phyloP scores from a whole-genome alignment of 495 filamentous ascomycete species.

The Xeromyces bisporus region DNA sequence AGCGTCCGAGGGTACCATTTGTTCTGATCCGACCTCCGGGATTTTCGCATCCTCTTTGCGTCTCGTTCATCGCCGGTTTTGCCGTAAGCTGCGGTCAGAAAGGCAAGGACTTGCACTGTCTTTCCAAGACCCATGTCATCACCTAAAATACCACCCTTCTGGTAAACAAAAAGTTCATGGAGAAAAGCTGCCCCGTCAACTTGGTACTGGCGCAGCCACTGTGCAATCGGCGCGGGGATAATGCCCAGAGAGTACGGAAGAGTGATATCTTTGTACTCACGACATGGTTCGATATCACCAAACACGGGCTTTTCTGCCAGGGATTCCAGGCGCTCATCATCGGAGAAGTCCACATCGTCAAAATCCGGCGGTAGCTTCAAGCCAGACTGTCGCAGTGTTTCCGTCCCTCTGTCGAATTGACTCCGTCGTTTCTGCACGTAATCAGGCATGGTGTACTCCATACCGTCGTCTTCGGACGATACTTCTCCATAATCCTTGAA shows the following conservation, averaged over 20 bases:
- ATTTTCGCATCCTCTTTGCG: conserved; percentile 79
- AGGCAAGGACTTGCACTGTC: conserved; percentile 91
- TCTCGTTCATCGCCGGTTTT: conserved; percentile 89
- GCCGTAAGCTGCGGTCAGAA: conserved; percentile 82
- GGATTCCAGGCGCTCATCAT: conserved; percentile 50
- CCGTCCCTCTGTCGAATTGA: conserved; percentile 35
- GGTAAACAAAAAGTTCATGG: conserved; percentile 80
- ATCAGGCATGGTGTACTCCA: conserved; percentile 40
- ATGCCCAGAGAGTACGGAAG: conserved; percentile 62
- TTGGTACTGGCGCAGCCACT: conserved; percentile 87
- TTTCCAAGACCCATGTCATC: conserved; percentile 98
- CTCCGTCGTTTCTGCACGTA: conserved; percentile 37
- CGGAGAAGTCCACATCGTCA: conserved; percentile 71
- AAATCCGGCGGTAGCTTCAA: conserved; percentile 67
- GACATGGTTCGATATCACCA: conserved; percentile 39
- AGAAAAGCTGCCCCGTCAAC: conserved; percentile 72
- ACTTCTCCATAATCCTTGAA: conserved; percentile 24
- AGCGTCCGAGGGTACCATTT: conserved; percentile 77
- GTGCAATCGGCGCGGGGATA: conserved; percentile 80
- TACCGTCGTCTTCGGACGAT: conserved; percentile 36
- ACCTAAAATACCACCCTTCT: conserved; percentile 76
- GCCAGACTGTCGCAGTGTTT: conserved; percentile 46
- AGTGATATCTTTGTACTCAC: conserved; percentile 56
- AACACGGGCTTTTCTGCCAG: conserved; percentile 58
- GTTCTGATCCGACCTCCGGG: conserved; percentile 37